Conservation (phyloP, 176 grass and related monocot species). For the Bonia amplexicaulis region DNA sequence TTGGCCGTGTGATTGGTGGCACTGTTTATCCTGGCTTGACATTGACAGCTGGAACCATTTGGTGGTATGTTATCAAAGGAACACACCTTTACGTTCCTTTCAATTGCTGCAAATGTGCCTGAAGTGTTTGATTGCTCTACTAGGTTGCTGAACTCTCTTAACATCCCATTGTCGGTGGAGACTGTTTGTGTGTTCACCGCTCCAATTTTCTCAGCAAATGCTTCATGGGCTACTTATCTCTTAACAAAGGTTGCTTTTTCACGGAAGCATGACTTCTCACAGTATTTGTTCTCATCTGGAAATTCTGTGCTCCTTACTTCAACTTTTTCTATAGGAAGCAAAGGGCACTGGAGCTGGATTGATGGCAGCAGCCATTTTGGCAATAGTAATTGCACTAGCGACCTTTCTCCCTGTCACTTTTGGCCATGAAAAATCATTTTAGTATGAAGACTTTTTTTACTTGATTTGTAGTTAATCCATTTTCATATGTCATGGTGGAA, state of each 20-base stretch:
- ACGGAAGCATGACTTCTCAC: not conserved
- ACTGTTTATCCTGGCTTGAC: constrained; percentile 97
- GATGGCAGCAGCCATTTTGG: constrained; percentile 84
- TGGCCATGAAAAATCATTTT: not conserved
- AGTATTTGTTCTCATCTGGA: not conserved
- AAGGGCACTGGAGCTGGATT: constrained; percentile 97
- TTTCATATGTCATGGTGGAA: constrained; percentile 2
- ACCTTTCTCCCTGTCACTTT: not conserved
- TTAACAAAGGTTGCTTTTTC: constrained; percentile 73
- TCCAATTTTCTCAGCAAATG: constrained; percentile 94
- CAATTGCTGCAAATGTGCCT: constrained; percentile 19
- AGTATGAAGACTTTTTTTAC: not conserved
- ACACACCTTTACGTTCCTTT: not conserved
- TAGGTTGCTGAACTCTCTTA: constrained; percentile 84
- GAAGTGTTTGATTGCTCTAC: constrained; percentile 25
- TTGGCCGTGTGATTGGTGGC: constrained; percentile 96
- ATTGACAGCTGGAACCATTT: constrained; percentile 93
- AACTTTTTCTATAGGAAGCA: constrained; percentile 59
- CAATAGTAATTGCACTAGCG: constrained; percentile 48
- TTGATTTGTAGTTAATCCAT: not conserved
- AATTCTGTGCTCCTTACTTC: not conserved
- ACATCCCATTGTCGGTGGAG: constrained; percentile 94
- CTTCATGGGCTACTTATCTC: constrained; percentile 96
- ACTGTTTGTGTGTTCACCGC: constrained; percentile 99
- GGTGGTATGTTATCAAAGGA: constrained; percentile 52